Percentiles rank a stretch among this genome's conserved stretches.
Conservation (phyloP, 2,329 filamentous ascomycete genomes). For the Thielaviopsis cerberus region DNA sequence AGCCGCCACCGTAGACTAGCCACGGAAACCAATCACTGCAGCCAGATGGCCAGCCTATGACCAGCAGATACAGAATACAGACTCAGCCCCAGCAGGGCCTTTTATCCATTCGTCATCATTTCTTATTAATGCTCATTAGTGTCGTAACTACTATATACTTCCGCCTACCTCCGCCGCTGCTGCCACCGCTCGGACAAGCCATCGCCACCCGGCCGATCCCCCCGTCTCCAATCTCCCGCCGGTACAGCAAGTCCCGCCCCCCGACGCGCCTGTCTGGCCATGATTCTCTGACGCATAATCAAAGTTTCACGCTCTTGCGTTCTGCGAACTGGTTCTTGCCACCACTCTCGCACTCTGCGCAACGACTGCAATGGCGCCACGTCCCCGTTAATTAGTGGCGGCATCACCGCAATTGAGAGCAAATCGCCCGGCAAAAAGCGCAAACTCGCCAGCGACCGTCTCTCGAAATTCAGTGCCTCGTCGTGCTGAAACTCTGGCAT, state of each 20-base stretch:
- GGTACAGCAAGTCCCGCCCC: conserved; percentile 15
- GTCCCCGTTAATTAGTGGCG: conserved; percentile 54
- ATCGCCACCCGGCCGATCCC: conserved; percentile 20
- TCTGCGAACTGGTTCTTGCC: not conserved
- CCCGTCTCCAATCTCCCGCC: conserved; percentile 17
- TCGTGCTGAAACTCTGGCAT: conserved; percentile 18
- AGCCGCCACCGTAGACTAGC: no score
- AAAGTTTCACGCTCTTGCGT: not conserved
- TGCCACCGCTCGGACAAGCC: conserved; percentile 17
- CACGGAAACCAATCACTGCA: no score
- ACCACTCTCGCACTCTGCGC: conserved; percentile 21
- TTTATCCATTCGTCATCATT: not conserved
- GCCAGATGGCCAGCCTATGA: not conserved
- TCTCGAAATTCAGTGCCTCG: conserved; percentile 35
- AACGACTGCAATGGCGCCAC: conserved; percentile 45
- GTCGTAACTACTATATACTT: not conserved
- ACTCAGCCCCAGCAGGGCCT: not conserved
- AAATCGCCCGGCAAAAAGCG: conserved; percentile 82
- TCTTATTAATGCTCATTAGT: not conserved
- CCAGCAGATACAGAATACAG: not conserved
- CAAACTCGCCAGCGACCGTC: conserved; percentile 57
- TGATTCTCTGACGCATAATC: not conserved
- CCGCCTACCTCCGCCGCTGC: not conserved
- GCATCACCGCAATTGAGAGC: conserved; percentile 63
- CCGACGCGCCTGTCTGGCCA: conserved; percentile 12